A percentile compares a stretch with the other conserved stretches of the same genome.
These are phyloP conservation scores for Pichia sp. DNA, from an alignment of 1,139 yeast species.

Conservation along the genomic window DNA sequence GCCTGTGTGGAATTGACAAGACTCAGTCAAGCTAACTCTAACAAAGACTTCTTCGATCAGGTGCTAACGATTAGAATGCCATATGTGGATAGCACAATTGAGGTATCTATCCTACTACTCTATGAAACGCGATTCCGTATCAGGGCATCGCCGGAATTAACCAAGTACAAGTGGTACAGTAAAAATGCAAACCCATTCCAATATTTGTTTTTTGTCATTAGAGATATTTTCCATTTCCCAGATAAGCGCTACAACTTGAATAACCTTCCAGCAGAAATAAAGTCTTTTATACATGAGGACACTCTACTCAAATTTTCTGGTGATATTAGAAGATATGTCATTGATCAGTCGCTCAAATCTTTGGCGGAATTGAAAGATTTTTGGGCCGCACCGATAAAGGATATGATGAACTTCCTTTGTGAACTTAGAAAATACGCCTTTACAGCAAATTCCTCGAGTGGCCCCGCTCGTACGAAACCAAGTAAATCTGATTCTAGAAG, in stretches of 20 bases:
- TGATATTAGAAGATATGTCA: constrained; percentile 11
- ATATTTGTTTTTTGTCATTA: constrained; percentile 12
- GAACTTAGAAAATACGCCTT: constrained; percentile 11
- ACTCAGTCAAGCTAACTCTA: constrained; percentile 8
- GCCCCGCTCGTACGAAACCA: constrained; percentile 1
- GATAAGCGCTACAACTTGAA: constrained; percentile 7
- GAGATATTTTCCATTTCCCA: constrained; percentile 14
- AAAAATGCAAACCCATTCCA: constrained; percentile 15
- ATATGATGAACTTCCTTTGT: constrained; percentile 11
- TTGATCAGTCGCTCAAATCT: constrained; percentile 8
- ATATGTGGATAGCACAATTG: constrained; percentile 7
- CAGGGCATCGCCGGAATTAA: constrained; percentile 5
- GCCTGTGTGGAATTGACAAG: constrained; percentile 7
- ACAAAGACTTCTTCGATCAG: constrained; percentile 10
- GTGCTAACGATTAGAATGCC: constrained; percentile 9
- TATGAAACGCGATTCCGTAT: constrained; percentile 12
- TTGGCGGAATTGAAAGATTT: constrained; percentile 1
- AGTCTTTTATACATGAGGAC: constrained; percentile 8
- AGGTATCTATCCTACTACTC: constrained; percentile 10
- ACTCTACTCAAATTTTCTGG: constrained; percentile 8
- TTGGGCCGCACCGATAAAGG: constrained; percentile 9
- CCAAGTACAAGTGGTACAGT: constrained; percentile 13
- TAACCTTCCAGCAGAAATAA: constrained; percentile 11
- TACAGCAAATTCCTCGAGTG: too few species aligned
- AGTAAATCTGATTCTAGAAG: neutral